phyloP scores from a whole-genome alignment of 345 rosid species.

The Gynandropsis gynandra region DNA sequence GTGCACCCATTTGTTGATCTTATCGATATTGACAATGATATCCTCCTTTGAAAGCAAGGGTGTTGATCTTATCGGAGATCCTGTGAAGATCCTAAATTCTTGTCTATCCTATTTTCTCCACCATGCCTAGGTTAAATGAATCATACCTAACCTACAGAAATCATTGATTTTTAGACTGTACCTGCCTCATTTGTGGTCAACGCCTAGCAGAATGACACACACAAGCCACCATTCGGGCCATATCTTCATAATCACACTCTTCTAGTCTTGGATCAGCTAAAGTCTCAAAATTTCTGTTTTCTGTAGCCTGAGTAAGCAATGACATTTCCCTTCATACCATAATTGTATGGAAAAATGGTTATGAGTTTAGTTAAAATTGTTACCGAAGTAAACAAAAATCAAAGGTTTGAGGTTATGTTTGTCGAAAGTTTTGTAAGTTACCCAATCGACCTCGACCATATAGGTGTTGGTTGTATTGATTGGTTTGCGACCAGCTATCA shows the following conservation, averaged over 20 bases:
- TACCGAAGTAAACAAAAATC: background rate
- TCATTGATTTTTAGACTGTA: constrained; percentile 9
- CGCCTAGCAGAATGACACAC: constrained; percentile 80
- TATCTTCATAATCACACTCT: constrained; percentile 48
- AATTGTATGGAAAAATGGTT: constrained; percentile 4
- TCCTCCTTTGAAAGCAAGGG: constrained; percentile 22
- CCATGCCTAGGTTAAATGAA: background rate
- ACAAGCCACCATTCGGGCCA: constrained; percentile 46
- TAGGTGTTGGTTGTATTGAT: constrained; percentile 47
- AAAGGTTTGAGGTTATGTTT: background rate
- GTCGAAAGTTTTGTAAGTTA: constrained; percentile 22
- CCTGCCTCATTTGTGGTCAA: constrained; percentile 83
- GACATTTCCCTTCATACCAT: constrained; percentile 59
- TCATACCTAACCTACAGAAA: background rate
- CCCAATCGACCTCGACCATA: constrained; percentile 88
- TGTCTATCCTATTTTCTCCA: too few relatives aligned
- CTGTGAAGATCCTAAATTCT: too few relatives aligned
- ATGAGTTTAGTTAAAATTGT: too few relatives aligned
- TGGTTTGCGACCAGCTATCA: constrained; percentile 67
- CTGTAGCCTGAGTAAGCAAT: constrained; percentile 52
- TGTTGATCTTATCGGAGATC: too few relatives aligned
- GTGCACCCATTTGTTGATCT: constrained; percentile 26
- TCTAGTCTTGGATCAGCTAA: constrained; percentile 52
- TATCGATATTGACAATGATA: constrained; percentile 63
- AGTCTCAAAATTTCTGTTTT: constrained; percentile 50